A percentile compares a stretch with the other conserved stretches of the same genome.
Conservation (phyloP, 768 basidiomycete species). For the Saitozyma podzolica region DNA sequence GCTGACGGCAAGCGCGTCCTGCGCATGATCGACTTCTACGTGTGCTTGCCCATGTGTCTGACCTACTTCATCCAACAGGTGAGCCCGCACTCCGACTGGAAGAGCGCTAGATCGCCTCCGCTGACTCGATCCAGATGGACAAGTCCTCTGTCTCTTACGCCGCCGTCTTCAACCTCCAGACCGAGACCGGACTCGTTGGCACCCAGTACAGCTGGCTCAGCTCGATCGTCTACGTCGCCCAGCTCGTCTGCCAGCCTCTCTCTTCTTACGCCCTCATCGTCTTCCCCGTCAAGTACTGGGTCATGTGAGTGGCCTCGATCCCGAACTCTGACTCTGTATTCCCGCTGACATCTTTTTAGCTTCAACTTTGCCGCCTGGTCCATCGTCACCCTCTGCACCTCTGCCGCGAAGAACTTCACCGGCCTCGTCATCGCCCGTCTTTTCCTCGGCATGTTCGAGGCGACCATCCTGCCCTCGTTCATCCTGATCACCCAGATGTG, state of each 20-base stretch:
- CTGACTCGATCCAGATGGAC: constrained; percentile 18
- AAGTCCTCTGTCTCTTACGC: constrained; percentile 59
- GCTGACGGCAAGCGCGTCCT: constrained; percentile 23
- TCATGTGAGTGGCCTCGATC: constrained; percentile 13
- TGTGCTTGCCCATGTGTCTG: constrained; percentile 28
- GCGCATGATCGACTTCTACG: constrained; percentile 29
- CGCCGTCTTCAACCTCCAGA: constrained; percentile 58
- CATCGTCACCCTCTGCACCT: constrained; percentile 28
- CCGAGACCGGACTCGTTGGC: constrained; percentile 44
- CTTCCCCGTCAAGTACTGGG: constrained; percentile 51
- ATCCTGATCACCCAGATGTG: constrained; percentile 57
- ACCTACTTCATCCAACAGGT: constrained; percentile 33
- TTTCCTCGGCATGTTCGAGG: constrained; percentile 56
- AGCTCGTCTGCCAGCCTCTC: constrained; percentile 38
- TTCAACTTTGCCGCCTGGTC: constrained; percentile 42
- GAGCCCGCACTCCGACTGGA: background rate
- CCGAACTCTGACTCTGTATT: constrained; percentile 12
- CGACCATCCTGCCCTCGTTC: constrained; percentile 59
- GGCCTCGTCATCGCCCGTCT: constrained; percentile 28
- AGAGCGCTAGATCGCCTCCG: background rate
- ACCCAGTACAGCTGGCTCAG: constrained; percentile 58
- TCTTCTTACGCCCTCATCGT: constrained; percentile 42
- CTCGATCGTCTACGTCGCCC: constrained; percentile 51
- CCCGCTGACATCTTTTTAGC: background rate
- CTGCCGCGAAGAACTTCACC: constrained; percentile 29